A percentile compares a stretch with the other conserved stretches of the same genome.
Conservation (phyloP, 148 eudicot genomes). For the Silene uniflora region DNA sequence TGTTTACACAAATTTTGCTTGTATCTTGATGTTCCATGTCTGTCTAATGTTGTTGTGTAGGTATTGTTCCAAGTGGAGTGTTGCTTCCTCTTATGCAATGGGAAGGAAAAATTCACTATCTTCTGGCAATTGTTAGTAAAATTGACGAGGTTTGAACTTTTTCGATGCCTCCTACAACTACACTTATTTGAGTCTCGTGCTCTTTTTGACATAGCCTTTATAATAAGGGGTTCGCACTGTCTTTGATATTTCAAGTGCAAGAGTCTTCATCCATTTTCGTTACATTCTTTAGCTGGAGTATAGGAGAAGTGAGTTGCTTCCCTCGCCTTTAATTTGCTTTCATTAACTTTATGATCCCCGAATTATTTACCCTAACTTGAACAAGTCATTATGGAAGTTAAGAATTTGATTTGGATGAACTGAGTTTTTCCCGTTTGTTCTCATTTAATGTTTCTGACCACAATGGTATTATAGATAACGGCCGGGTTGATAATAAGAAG, state of each 20-base stretch:
- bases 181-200: background rate
- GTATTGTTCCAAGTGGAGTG: constrained; percentile 85
- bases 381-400: too few relatives aligned
- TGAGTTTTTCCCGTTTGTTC: too few relatives aligned
- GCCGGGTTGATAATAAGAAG: too few relatives aligned
- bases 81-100: constrained; percentile 85
- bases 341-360: too few relatives aligned
- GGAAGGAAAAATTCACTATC: constrained; percentile 82
- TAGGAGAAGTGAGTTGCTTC: constrained; percentile 73
- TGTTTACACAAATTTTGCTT: background rate
- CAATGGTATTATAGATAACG: too few relatives aligned
- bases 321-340: too few relatives aligned
- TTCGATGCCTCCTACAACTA: background rate
- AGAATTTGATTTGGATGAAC: too few relatives aligned
- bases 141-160: constrained; percentile 47
- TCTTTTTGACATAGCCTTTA: background rate
- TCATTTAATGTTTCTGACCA: too few relatives aligned
- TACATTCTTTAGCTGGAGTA: constrained; percentile 69
- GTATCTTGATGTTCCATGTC: constrained; percentile 3
- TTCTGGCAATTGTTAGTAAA: constrained; percentile 57
- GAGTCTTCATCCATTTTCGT: constrained; percentile 60
- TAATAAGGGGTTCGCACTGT: background rate
- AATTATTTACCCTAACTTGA: too few relatives aligned
- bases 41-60: constrained; percentile 37
- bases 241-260: constrained; percentile 45